Evolutionary conservation across 2,329 filamentous ascomycete species (phyloP), one percentile per base, ranked within the genome.

Genomic region (Colletotrichum camelliae): DNA sequence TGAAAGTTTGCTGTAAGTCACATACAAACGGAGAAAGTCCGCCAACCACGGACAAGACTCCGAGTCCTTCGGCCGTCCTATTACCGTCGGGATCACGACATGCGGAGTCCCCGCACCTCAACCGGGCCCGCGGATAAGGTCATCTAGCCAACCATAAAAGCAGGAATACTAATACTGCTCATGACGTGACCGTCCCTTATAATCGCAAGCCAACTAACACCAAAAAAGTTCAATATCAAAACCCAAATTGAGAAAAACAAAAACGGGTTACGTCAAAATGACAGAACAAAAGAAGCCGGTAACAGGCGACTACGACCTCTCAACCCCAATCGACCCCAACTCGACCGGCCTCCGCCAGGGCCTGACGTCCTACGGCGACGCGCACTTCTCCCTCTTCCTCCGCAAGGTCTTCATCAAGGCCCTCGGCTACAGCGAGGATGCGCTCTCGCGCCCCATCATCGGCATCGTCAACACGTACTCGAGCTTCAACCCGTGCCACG

Each of bases 341-440:
- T 77, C 83, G 61, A 82, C 86, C 0, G 93, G 93, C 8, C 86
- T 95, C 35, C 89, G 92, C 9, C 91, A 92, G 78, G 91, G 91
- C 2, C 88, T 95, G 1, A 89, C 93, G 4, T 91, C 90, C 1
- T 95, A 95, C 78, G 94, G 94, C 60, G 94, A 95, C 78, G 87
- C 93, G 8, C 93, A 95, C 83, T 95, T 95, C 85, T 93, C 92
- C 0, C 88, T 95, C 3, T 95, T 95, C 80, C 87, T 95, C 1
- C 89, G 94, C 39, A 95, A 95, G 80, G 93, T 93, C 29, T 95
- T 95, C 83, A 95, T 95, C 86, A 95, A 95, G 82, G 93, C 93
- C 0, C 87, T 94, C 2, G 94, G 94, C 0, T 95, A 94, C 82
- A 92, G 91, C 74, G 93, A 95, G 78, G 93, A 94, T 79, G 91